Conservation (phyloP, 768 basidiomycete genomes). For the Pleurotus citrinopileatus region DNA sequence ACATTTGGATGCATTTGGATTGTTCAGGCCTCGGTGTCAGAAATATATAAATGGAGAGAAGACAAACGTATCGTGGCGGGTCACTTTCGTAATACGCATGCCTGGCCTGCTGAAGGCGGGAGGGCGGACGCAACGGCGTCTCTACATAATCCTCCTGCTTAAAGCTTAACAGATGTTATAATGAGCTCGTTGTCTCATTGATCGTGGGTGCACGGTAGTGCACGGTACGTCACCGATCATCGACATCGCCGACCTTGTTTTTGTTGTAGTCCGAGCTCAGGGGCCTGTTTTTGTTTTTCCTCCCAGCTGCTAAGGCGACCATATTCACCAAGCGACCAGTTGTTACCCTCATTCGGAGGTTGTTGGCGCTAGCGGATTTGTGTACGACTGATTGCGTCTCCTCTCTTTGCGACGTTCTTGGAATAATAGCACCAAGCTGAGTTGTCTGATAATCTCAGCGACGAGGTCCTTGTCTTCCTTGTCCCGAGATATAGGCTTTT, state of each 20-base stretch:
- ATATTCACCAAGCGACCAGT: neutral
- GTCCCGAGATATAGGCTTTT: neutral
- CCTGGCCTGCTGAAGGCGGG: too few species aligned
- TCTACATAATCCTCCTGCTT: too few species aligned
- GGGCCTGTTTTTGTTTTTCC: too few species aligned
- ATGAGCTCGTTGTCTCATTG: neutral
- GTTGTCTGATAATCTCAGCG: slow-evolving; percentile 1
- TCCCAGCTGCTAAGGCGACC: slow-evolving; percentile 9
- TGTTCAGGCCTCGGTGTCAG: too few species aligned
- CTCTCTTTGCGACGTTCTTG: neutral
- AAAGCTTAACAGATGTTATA: too few species aligned
- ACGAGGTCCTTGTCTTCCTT: slow-evolving; percentile 5
- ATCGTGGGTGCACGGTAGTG: neutral
- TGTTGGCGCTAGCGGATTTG: slow-evolving; percentile 1
- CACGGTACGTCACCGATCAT: too few species aligned
- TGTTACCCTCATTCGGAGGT: neutral
- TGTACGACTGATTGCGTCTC: neutral
- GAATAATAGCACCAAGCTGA: slow-evolving; percentile 4
- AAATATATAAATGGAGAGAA: too few species aligned
- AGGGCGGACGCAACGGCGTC: too few species aligned
- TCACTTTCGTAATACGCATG: too few species aligned
- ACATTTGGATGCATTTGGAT: too few species aligned
- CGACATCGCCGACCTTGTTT: neutral
- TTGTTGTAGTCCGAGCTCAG: too few species aligned
- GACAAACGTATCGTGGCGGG: too few species aligned